Percentiles rank a stretch among this genome's conserved stretches.
Conservation (phyloP, 768 basidiomycete species). For the Mycena maculata region DNA sequence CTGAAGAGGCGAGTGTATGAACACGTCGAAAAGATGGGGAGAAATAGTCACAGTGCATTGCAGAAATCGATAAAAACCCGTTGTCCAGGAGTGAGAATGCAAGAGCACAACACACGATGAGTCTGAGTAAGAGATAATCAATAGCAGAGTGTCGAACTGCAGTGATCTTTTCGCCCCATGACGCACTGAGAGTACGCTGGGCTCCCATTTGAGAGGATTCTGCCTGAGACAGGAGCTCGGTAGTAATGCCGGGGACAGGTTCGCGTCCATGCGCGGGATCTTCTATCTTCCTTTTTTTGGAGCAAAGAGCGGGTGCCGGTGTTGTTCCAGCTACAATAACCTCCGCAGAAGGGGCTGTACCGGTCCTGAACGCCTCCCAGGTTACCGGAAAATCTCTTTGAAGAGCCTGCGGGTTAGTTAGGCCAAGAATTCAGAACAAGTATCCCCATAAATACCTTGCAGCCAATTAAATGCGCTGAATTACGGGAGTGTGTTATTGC, state of each 20-base stretch:
- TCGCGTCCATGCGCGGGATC: background rate
- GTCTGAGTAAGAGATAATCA: slow-evolving; percentile 17
- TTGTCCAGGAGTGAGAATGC: slow-evolving; percentile 25
- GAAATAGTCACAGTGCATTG: slow-evolving; percentile 6
- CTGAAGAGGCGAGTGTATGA: background rate
- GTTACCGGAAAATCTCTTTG: background rate
- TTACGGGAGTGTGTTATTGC: slow-evolving; percentile 5
- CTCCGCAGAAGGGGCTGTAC: background rate
- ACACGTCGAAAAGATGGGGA: background rate
- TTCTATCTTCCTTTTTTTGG: slow-evolving; percentile 5
- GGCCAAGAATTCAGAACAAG: background rate
- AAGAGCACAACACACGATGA: slow-evolving; percentile 25
- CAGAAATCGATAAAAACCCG: slow-evolving; percentile 28
- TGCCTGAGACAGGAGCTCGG: background rate
- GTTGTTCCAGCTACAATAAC: background rate
- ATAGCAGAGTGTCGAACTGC: slow-evolving; percentile 6
- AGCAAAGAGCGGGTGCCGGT: background rate
- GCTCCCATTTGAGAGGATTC: background rate
- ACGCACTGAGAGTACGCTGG: background rate
- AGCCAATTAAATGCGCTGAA: background rate
- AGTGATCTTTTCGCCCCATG: slow-evolving; percentile 10
- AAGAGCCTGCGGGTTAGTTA: background rate
- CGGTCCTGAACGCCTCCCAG: background rate
- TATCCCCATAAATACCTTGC: background rate
- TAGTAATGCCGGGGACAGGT: slow-evolving; percentile 12